Evolutionary conservation across 495 filamentous ascomycete genomes (phyloP).

Genomic region (Hamigera avellanea): DNA sequence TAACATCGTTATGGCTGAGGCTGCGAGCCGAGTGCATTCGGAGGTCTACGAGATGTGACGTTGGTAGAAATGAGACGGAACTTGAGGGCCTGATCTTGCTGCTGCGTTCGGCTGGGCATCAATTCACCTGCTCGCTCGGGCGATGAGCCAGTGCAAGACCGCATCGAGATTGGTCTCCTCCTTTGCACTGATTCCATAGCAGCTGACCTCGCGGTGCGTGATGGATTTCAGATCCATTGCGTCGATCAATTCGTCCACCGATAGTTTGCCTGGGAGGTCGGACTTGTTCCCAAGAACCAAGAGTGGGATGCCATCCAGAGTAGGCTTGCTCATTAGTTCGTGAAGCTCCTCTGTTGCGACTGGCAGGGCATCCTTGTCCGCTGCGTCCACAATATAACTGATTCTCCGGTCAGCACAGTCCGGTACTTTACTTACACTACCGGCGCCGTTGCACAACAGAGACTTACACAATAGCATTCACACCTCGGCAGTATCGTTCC

Average conservation of each 20-base stretch:
- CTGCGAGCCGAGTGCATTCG: no score
- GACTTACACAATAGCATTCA: constrained; percentile 88
- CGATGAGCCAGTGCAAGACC: constrained; percentile 93
- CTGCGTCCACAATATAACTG: constrained; percentile 90
- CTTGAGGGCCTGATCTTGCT: no score
- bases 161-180: constrained; percentile 98
- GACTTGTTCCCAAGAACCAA: constrained; percentile 98
- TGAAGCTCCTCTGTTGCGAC: constrained; percentile 88
- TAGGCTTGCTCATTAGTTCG: constrained; percentile 71
- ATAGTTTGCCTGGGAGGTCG: constrained; percentile 75
- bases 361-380: constrained; percentile 69
- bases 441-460: neutral
- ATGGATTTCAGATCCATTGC: constrained; percentile 82
- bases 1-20: no score
- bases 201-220: constrained; percentile 89
- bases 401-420: constrained; percentile 4
- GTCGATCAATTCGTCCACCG: constrained; percentile 92
- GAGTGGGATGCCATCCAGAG: constrained; percentile 80
- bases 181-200: constrained; percentile 96
- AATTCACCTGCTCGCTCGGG: constrained; percentile 50
- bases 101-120: no score
- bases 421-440: neutral
- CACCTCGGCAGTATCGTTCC: constrained; percentile 95
- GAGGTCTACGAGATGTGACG: neutral
- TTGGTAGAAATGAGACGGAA: neutral